Base-by-base conservation (phyloP, 2,329 filamentous ascomycete species). In the Raffaelea arxii region DNA sequence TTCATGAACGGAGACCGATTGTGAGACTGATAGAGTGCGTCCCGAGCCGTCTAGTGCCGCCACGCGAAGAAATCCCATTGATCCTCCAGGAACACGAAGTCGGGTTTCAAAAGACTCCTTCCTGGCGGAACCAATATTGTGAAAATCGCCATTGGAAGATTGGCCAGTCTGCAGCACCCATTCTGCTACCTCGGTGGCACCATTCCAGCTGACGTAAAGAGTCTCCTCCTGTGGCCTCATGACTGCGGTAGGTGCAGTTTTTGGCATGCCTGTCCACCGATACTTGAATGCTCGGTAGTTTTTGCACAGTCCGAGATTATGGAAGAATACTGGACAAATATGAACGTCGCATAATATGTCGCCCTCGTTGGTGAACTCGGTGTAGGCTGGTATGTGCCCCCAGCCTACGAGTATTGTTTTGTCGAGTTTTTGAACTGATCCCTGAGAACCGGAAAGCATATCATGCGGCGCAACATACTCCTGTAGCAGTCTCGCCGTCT, bases 361-460 rank as follows among this genome's bases (percentile, higher is more conserved):
- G 24, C 68, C 68, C 30, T 64, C 57, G 18, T 55, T 43, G 1
- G 60, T 52, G 53, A 62, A 73, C 52, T 77, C 74, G 18, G 64
- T 70, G 49, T 65, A 70, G 0, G 67, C 65, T 2, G 71, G 67
- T 11, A 62, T 63, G 25, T 69, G 66, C 23, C 73, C 69, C 63
- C 65, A 75, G 16, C 65, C 68, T 16, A 72, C 60, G 21, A 74
- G 56, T 3, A 65, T 60, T 49, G 71, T 69, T 10, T 62, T 63
- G 24, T 58, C 64, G 19, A 67, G 54, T 6, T 66, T 40, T 51
- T 71, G 67, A 35, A 67, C 56, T 6, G 62, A 66, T 2, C 69
- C 68, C 53, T 69, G 66, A 6, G 63, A 68, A 6, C 54, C 53
- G 3, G 59, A 56, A 25, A 64, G 59, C 22, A 66, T 63, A 35